Percentiles rank a stretch among this genome's conserved stretches.
Evolutionary conservation across 2,329 filamentous ascomycete genomes (phyloP).

Genomic region (Pseudogymnoascus sp.): DNA sequence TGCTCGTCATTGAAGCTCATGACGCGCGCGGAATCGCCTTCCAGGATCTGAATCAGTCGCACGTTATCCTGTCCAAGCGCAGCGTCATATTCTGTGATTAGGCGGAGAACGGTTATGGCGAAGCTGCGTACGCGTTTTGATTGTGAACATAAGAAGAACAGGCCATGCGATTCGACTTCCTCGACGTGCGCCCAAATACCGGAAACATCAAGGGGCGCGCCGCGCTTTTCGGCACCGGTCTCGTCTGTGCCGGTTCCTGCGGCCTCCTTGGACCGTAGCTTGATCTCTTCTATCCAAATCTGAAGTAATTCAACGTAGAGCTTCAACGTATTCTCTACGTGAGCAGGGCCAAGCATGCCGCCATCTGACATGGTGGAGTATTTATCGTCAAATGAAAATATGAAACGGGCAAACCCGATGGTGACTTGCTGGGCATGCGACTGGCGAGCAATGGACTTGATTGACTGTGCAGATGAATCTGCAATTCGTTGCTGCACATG

Average conservation of each 20-base stretch:
- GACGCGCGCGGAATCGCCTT: slow-evolving; percentile 79
- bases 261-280: slow-evolving; percentile 71
- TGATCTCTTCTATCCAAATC: slow-evolving; percentile 97
- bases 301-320: slow-evolving; percentile 89
- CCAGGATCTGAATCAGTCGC: slow-evolving; percentile 84
- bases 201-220: slow-evolving; percentile 74
- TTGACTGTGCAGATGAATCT: slow-evolving; percentile 78
- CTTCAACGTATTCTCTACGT: slow-evolving; percentile 89
- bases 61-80: slow-evolving; percentile 69
- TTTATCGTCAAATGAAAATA: slow-evolving; percentile 96
- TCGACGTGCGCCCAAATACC: slow-evolving; percentile 90
- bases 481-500: slow-evolving; percentile 93
- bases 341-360: slow-evolving; percentile 85
- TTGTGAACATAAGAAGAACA: slow-evolving; percentile 97
- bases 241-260: slow-evolving; percentile 58
- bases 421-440: slow-evolving; percentile 91
- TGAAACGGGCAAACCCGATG: slow-evolving; percentile 93
- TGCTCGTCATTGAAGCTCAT: slow-evolving; percentile 91
- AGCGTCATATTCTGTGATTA: slow-evolving; percentile 89
- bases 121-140: slow-evolving; percentile 82
- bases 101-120: slow-evolving; percentile 82
- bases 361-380: slow-evolving; percentile 98
- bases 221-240: slow-evolving; percentile 58
- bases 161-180: slow-evolving; percentile 89
- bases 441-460: slow-evolving; percentile 92